phyloP scores from a whole-genome alignment of 2,329 filamentous ascomycete species.

The Fusarium lateritium region DNA sequence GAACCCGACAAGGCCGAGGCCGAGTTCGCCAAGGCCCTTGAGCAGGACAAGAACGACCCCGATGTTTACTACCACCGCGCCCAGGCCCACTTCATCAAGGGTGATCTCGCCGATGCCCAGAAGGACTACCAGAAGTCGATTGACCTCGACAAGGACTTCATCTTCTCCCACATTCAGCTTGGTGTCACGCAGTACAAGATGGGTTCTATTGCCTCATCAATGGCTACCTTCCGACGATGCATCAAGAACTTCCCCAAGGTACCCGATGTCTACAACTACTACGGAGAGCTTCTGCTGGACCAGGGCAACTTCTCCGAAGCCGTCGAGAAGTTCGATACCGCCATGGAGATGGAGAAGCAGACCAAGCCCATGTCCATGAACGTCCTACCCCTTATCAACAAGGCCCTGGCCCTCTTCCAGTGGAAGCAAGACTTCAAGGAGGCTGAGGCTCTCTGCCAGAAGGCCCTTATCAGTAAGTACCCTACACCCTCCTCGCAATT shows the following conservation, averaged over 20 bases:
- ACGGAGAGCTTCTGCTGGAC: constrained; percentile 95
- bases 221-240: constrained; percentile 97
- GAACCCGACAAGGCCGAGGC: constrained; percentile 88
- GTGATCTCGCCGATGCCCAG: constrained; percentile 91
- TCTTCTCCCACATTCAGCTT: constrained; percentile 99
- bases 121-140: constrained; percentile 99
- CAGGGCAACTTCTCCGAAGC: constrained; percentile 96
- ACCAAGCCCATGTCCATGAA: constrained; percentile 97
- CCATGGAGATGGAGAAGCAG: constrained; percentile 98
- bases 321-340: constrained; percentile 97
- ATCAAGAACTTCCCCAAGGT: constrained; percentile 99
- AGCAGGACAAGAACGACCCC: constrained; percentile 88
- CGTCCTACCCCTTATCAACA: constrained; percentile 97
- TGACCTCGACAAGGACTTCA: constrained; percentile 94
- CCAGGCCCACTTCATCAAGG: constrained; percentile 97
- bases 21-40: constrained; percentile 89
- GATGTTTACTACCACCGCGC: constrained; percentile 99
- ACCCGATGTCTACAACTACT: constrained; percentile 99
- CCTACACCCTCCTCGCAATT: constrained; percentile 16
- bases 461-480: constrained; percentile 92
- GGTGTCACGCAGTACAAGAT: constrained; percentile 99
- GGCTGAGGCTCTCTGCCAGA: constrained; percentile 96
- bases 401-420: constrained; percentile 96
- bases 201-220: constrained; percentile 96
- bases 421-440: constrained; percentile 98